A percentile compares a stretch with the other conserved stretches of the same genome.
Conservation (phyloP, 305 asterid species). For the Fraxinus baroniana region DNA sequence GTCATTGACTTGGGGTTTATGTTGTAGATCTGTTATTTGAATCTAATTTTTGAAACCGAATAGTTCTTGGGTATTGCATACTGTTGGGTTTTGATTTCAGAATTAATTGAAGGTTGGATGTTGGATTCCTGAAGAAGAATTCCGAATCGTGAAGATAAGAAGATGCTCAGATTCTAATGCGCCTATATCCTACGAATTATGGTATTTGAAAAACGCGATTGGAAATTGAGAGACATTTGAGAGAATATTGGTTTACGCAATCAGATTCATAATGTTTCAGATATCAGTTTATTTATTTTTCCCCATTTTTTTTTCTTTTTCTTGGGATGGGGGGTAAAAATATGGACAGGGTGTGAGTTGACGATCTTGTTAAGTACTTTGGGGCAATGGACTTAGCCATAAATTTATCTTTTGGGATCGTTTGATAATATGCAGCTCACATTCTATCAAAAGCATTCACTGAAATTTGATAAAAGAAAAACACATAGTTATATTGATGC, state of each 20-base stretch:
- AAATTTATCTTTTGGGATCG: not conserved
- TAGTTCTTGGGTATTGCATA: conserved; percentile 4
- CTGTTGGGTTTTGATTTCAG: not conserved
- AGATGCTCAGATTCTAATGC: conserved; percentile 12
- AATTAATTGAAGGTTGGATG: conserved; percentile 14
- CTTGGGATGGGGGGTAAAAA: not conserved
- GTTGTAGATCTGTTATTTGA: conserved; percentile 23
- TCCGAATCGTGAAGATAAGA: conserved; percentile 13
- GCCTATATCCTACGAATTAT: conserved; percentile 1
- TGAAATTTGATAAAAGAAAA: not conserved
- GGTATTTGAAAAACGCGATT: conserved; percentile 8
- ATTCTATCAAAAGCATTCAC: not conserved
- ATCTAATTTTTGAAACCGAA: not conserved
- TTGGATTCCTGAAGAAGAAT: conserved; percentile 13
- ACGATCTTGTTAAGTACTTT: not conserved
- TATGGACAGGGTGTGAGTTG: not conserved
- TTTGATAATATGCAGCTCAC: not conserved
- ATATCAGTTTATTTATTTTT: not conserved
- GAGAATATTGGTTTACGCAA: not conserved
- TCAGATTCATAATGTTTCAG: not conserved
- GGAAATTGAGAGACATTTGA: not conserved
- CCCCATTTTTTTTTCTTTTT: not conserved
- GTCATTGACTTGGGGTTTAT: not conserved
- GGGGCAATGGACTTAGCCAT: not conserved
- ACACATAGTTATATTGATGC: not conserved